Conservation (phyloP, 164 flowering plant genomes). For the Taxillus chinensis region DNA sequence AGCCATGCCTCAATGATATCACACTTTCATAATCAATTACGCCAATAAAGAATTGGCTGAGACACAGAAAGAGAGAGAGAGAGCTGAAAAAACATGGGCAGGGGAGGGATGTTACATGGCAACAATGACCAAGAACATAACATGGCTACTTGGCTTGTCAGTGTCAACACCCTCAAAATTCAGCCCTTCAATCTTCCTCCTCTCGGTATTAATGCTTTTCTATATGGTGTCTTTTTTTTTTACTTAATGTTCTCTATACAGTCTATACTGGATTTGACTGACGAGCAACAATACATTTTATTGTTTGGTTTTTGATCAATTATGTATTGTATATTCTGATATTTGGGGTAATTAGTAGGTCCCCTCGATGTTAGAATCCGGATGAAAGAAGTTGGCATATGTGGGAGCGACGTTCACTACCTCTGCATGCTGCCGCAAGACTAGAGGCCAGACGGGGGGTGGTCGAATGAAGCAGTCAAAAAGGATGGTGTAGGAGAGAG, state of each 20-base stretch:
- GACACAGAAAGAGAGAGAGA: too few relatives aligned
- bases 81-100: constrained; percentile 28
- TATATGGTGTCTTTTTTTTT: neutral
- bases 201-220: constrained; percentile 33
- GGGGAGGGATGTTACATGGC: constrained; percentile 43
- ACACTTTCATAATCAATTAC: too few relatives aligned
- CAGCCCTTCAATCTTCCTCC: constrained; percentile 83
- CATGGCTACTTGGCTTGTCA: constrained; percentile 97
- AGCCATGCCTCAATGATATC: too few relatives aligned
- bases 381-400: constrained; percentile 95
- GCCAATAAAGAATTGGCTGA: too few relatives aligned
- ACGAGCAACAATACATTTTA: too few relatives aligned
- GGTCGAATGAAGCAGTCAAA: too few relatives aligned
- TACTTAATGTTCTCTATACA: too few relatives aligned
- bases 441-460: too few relatives aligned
- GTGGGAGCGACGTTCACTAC: constrained; percentile 97
- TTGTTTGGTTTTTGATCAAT: neutral
- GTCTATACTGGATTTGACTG: too few relatives aligned
- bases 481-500: too few relatives aligned
- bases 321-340: neutral
- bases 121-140: constrained; percentile 42
- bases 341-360: constrained; percentile 25
- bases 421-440: too few relatives aligned
- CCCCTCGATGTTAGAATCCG: constrained; percentile 74
- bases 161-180: constrained; percentile 64